Conservation (phyloP, 441 rosid species). For the Lepidium campestre region DNA sequence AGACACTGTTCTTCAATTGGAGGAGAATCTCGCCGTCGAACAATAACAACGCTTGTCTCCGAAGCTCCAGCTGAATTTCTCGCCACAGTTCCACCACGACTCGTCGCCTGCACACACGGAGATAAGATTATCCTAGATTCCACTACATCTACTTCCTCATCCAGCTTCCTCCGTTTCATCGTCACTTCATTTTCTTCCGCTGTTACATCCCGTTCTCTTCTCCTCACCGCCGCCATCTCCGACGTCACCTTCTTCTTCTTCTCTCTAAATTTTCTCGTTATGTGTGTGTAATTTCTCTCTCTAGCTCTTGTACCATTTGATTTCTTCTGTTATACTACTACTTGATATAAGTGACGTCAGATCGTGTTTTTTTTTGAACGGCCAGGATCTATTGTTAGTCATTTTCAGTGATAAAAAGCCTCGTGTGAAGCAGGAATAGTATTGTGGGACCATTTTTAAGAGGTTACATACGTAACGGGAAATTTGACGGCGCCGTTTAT, state of each 20-base stretch:
- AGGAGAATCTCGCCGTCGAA: conserved; percentile 17
- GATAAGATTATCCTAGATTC: conserved; percentile 17
- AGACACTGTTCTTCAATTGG: conserved; percentile 23
- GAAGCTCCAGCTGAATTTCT: conserved; percentile 20
- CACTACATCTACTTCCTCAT: conserved; percentile 9
- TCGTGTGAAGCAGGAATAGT: conserved; percentile 10
- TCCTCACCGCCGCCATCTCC: conserved; percentile 32
- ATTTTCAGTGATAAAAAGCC: neutral
- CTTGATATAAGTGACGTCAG: neutral
- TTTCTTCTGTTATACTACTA: conserved; percentile 5
- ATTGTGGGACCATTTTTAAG: conserved; percentile 36
- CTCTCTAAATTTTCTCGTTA: neutral
- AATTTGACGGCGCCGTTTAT: conserved; percentile 84
- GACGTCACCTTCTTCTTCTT: conserved; percentile 26
- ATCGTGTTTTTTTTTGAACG: conserved; percentile 24
- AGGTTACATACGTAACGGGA: conserved; percentile 40
- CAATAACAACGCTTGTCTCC: conserved; percentile 7
- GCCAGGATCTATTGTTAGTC: conserved; percentile 18
- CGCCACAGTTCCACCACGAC: conserved; percentile 18
- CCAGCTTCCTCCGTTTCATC: conserved; percentile 35
- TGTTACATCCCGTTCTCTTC: conserved; percentile 31
- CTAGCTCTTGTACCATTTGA: conserved; percentile 5
- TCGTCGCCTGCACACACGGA: conserved; percentile 34
- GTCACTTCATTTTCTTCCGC: conserved; percentile 16
- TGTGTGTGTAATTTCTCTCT: neutral